phyloP scores from a whole-genome alignment of 2,329 filamentous ascomycete species.

The Pseudogymnoascus sp. region DNA sequence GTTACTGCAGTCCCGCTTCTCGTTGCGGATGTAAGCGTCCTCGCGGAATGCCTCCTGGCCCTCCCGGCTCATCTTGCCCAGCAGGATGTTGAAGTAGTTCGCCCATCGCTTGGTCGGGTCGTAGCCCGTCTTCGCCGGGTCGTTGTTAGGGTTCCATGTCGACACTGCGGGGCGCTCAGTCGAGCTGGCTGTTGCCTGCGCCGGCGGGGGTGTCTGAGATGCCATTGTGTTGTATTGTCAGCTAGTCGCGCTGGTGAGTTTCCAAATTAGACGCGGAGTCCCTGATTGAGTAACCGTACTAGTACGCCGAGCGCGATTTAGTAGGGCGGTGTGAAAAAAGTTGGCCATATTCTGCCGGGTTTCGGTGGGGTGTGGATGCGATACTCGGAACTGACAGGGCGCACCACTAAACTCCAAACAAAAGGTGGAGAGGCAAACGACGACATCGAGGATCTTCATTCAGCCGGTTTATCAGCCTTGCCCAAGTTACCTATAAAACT shows the following conservation, averaged over 20 bases:
- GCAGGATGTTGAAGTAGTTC: slow-evolving; percentile 78
- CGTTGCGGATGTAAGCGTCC: slow-evolving; percentile 65
- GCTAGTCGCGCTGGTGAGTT: slow-evolving; percentile 5
- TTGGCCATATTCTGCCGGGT: slow-evolving; percentile 8
- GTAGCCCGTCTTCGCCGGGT: slow-evolving; percentile 54
- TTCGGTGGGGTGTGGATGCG: background rate
- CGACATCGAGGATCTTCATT: slow-evolving; percentile 6
- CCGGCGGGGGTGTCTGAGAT: background rate
- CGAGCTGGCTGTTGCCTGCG: background rate
- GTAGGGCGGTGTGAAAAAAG: slow-evolving; percentile 8
- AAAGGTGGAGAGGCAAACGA: background rate
- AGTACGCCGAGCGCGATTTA: background rate
- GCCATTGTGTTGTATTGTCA: slow-evolving; percentile 12
- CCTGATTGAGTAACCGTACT: background rate
- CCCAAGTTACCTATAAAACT: background rate
- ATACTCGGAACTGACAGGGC: slow-evolving; percentile 7
- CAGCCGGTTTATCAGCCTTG: slow-evolving; percentile 7
- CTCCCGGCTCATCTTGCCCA: slow-evolving; percentile 60
- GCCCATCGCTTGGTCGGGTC: slow-evolving; percentile 58
- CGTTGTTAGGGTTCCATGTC: slow-evolving; percentile 34
- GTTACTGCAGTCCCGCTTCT: slow-evolving; percentile 66
- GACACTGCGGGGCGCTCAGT: background rate
- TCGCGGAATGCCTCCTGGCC: slow-evolving; percentile 70
- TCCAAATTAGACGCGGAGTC: slow-evolving; percentile 5
- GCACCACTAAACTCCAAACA: slow-evolving; percentile 7